Base-by-base conservation (phyloP, 1,284 basidiomycete genomes). In the Ustanciosporium gigantosporum region DNA sequence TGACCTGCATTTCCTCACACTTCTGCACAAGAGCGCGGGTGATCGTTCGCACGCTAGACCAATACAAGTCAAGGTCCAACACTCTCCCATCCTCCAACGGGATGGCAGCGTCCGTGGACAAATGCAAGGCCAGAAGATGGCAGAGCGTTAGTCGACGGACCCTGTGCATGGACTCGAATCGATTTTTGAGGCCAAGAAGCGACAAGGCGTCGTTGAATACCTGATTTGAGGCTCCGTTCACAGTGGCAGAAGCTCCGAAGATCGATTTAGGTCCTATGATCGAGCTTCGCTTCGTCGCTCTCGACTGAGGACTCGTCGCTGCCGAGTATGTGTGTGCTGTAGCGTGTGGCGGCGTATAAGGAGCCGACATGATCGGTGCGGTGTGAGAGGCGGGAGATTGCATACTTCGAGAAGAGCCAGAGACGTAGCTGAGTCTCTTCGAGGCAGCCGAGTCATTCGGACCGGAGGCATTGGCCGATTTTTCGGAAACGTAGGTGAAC, bases 151-250 rank as follows among this genome's bases (percentile, higher is more conserved):
- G 49, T 31, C 64, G 38, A 14, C 74, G 59, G 23, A 53, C 45
- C 14, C 47, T 19, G 36, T 77, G 74, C 61, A 70, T 68, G 31
- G 42, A 36, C 41, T 77, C 71, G 44, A 77, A 77, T 16, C 51
- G 46, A 32, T 44, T 27, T 34, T 68, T 70, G 36, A 77, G 59
- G 29, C 44, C 53, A 16, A 64, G 38, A 5, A 77, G 55, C 13
- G 66, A 47, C 25, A 70, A 35, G 14, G 58, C 53, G 31, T 74
- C 70, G n/a, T n/a, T n/a, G n/a, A n/a, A n/a, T n/a, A n/a, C n/a
- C n/a, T n/a, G 27, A 29, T 11, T 9, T 29, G n/a, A 9, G n/a
- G 27, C 11, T 29, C n/a, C 27, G 9, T 29, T 29, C 27, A n/a
- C n/a, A n/a, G 9, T 29, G 27, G 27, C 9, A 11, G 27, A 9